Base-by-base conservation (phyloP, 768 basidiomycete species). In the Suillus discolor region DNA sequence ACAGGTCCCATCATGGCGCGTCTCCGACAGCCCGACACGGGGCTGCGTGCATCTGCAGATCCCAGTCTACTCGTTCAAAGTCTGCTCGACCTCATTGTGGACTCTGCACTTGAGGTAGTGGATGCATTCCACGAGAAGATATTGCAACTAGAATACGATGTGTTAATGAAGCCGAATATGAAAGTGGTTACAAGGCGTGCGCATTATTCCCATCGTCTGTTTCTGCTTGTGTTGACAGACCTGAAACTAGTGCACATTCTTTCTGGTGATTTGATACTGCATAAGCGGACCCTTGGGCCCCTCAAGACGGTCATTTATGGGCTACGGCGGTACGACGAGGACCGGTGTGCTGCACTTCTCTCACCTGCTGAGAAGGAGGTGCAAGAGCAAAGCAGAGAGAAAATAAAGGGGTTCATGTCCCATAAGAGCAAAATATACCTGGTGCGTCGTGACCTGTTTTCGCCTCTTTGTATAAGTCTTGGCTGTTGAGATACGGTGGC, bases 281-380 rank as follows among this genome's bases (percentile, higher is more conserved):
- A 90, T 73, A 92, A 90, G 71, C 85, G 90, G 23, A 90, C 90
- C 3, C 80, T 92, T 16, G 88, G 87, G 44, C 91, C 91, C 0
- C 83, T 93, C 70, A 89, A 85, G 70, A 85, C 86, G 0, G 78
- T 92, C 66, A 80, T 93, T 31, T 89, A 89, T 68, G 87, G 89
- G 13, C 74, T 93, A 36, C 79, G 90, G 42, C 78, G 87, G 61
- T 91, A 92, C 70, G 91, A 93, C 67, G 77, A 86, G 31, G 90
- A 91, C 69, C 84, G 91, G 31, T 85, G 83, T 65, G 80, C 84
- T 6, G 89, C 90, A 9, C 81, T 89, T 45, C 74, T 83, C 53
- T 84, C 86, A 12, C 62, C 67, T 59, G 69, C 72, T 9, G 53
- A n/a, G 47, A 68, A 70, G 25, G 54, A 66, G 23, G 18, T n/a